Evolutionary conservation across 2,329 filamentous ascomycete species (phyloP).

Genomic region (Fonsecaea pedrosoi): DNA sequence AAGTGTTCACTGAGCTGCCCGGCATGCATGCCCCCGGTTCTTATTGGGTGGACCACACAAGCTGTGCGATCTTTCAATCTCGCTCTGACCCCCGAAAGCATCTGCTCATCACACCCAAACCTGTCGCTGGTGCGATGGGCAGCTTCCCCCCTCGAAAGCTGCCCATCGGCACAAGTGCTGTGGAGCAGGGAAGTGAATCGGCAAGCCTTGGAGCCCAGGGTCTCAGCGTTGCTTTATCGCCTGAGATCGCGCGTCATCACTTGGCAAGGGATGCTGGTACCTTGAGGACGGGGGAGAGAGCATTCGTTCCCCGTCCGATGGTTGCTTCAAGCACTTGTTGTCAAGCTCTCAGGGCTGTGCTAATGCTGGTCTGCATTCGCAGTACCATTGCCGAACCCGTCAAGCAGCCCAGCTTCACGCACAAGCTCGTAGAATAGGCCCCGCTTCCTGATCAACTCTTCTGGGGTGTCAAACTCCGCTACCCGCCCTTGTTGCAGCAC

Average conservation of each 20-base stretch:
- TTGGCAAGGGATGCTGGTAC: conserved; percentile 5
- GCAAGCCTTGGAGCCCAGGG: neutral
- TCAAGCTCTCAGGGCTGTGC: neutral
- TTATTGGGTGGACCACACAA: neutral
- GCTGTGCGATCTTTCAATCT: conserved; percentile 9
- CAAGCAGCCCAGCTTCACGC: conserved; percentile 81
- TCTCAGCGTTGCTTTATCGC: neutral
- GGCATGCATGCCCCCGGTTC: neutral
- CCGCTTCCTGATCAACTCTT: conserved; percentile 74
- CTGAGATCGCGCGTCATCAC: conserved; percentile 18
- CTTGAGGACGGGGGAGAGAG: neutral
- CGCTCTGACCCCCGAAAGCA: neutral
- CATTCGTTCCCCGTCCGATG: conserved; percentile 15
- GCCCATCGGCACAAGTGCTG: neutral
- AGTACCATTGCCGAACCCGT: conserved; percentile 48
- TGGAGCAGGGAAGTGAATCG: neutral
- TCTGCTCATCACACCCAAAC: neutral
- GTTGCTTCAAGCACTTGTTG: neutral
- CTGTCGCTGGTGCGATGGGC: neutral
- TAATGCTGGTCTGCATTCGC: conserved; percentile 23
- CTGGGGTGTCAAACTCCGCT: conserved; percentile 88
- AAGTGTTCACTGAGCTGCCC: neutral
- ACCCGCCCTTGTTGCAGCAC: conserved; percentile 91
- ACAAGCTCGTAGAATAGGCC: conserved; percentile 90
- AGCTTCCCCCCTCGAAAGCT: neutral